These are phyloP conservation scores for Globisporangium radiosum DNA, from an alignment of 352 stramenopile species.

Conservation along the genomic window DNA sequence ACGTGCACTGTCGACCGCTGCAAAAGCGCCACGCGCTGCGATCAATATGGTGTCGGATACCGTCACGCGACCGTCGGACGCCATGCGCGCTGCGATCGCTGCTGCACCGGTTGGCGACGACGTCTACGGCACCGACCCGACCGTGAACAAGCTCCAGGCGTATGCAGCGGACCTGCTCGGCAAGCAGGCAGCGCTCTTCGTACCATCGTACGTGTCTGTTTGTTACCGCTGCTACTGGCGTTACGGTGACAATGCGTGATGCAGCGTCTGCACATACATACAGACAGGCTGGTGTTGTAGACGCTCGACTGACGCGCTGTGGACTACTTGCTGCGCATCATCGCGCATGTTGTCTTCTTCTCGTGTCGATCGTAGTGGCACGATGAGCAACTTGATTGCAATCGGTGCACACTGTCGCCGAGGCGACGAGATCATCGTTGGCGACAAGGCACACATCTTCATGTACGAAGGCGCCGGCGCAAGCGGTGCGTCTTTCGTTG, in stretches of 20 bases:
- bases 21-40: constrained; percentile 4
- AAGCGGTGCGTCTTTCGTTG: constrained; percentile 34
- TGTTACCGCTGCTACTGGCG: too few relatives aligned
- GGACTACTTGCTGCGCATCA: too few relatives aligned
- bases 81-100: constrained; percentile 91
- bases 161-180: constrained; percentile 90
- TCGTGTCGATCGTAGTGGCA: constrained; percentile 56
- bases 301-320: not conserved
- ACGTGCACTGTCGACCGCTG: constrained; percentile 5
- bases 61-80: constrained; percentile 88
- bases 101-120: constrained; percentile 71
- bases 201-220: constrained; percentile 79
- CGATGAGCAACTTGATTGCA: constrained; percentile 97
- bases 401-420: constrained; percentile 92
- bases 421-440: constrained; percentile 93
- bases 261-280: not conserved
- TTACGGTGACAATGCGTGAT: too few relatives aligned
- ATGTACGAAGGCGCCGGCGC: constrained; percentile 93
- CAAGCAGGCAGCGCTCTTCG: constrained; percentile 93
- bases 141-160: constrained; percentile 90
- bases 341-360: too few relatives aligned
- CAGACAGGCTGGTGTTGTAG: too few relatives aligned
- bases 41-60: constrained; percentile 97
- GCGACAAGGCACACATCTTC: constrained; percentile 94
- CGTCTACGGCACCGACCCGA: constrained; percentile 88